Evolutionary conservation across 208 protist species (phyloP), one percentile per base, ranked within the genome.

Genomic region (Leishmania turanica): DNA sequence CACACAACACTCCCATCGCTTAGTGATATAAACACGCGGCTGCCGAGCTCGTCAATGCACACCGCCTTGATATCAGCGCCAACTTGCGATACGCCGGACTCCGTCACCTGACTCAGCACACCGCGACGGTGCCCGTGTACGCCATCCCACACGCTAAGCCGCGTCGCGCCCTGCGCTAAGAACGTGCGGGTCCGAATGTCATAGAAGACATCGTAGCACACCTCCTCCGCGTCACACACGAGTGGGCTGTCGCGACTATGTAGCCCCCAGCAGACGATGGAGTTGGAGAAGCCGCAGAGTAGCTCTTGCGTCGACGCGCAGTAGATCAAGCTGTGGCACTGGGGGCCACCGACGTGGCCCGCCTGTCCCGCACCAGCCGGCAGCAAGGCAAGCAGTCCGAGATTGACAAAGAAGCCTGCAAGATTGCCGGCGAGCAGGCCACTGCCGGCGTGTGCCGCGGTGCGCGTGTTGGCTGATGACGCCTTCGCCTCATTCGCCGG

Each of bases 71-170:
- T 89, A 49, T 95, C 91, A 40, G 74, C 79, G 51, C 75, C 62
- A 1, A 40, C 71, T 68, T 79, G 77, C 45, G 83, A 78, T 45
- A 89, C 37, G 47, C 24, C 78, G 9, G 56, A 53, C 4, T 81
- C 31, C n/a, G 79, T 47, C 0, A 84, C 80, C 54, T 89, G 88
- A 78, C 92, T 89, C 74, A 93, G 80, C 8, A 92, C 53, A 37
- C 75, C 75, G 6, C 77, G 87, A 9, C 89, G 82, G 74, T 84
- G 89, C 9, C 93, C 93, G 34, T 86, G 69, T 3, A 56, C 71
- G 27, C 86, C 83, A 75, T 95, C 91, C 93, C 93, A 96, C 24
- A 91, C 82, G 64, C 87, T 89, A 13, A 93, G 80, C 51, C 90
- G 87, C 31, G 91, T 91, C 5, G 93, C 78, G 47, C 93, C 84